phyloP scores from a whole-genome alignment of 257 asterid species.

The Fraxinus quadrangulata region DNA sequence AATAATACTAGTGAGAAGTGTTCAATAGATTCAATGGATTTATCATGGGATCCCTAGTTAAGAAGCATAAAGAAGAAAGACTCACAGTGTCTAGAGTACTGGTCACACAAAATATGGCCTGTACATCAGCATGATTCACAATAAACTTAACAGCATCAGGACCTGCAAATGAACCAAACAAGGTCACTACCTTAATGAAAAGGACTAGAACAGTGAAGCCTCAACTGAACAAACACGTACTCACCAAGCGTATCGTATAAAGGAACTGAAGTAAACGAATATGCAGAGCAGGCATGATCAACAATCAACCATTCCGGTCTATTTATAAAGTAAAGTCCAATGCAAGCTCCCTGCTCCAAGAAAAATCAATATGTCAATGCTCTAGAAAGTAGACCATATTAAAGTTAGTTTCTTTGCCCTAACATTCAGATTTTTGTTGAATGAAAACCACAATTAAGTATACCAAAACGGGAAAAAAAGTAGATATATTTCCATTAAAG shows the following conservation, averaged over 20 bases:
- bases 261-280: slow-evolving; percentile 86
- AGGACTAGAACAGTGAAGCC: slow-evolving; percentile 28
- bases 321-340: slow-evolving; percentile 87
- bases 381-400: slow-evolving; percentile 6
- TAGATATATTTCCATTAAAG: slow-evolving; percentile 13
- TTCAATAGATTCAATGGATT: not conserved
- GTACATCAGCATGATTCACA: slow-evolving; percentile 73
- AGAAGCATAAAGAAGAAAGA: slow-evolving; percentile 21
- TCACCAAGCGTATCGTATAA: slow-evolving; percentile 95
- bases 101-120: slow-evolving; percentile 87
- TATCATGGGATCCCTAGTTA: not conserved
- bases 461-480: not conserved
- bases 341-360: slow-evolving; percentile 70
- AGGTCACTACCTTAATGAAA: slow-evolving; percentile 26
- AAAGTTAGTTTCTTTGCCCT: not conserved
- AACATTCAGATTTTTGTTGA: not conserved
- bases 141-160: slow-evolving; percentile 97
- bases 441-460: not conserved
- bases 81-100: slow-evolving; percentile 79
- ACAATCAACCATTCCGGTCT: slow-evolving; percentile 93
- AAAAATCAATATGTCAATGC: slow-evolving; percentile 29
- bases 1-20: not conserved
- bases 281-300: slow-evolving; percentile 95
- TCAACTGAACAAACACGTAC: slow-evolving; percentile 41
- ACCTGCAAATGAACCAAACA: slow-evolving; percentile 52